These are phyloP conservation scores for Colletotrichum tanaceti DNA, from an alignment of 2,329 filamentous ascomycete genomes.

Conservation along the genomic window DNA sequence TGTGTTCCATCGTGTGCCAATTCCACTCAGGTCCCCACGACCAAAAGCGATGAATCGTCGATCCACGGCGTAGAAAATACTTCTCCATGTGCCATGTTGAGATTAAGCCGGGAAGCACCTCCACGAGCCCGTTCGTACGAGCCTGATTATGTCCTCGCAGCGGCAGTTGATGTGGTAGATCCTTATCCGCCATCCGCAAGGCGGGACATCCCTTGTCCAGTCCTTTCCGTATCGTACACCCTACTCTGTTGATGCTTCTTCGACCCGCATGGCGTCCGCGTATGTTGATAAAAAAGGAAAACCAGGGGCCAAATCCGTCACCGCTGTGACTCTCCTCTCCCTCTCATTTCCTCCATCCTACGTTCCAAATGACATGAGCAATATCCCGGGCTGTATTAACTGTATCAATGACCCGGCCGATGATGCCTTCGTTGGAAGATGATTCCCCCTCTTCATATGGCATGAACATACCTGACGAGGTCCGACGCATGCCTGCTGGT, in stretches of 20 bases:
- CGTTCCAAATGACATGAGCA: constrained; percentile 78
- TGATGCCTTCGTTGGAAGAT: constrained; percentile 70
- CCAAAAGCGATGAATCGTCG: constrained; percentile 17
- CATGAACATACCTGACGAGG: constrained; percentile 91
- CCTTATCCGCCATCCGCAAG: background rate
- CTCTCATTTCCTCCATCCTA: constrained; percentile 69
- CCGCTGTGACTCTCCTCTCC: background rate
- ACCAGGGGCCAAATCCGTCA: constrained; percentile 7
- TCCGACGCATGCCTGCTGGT: constrained; percentile 76
- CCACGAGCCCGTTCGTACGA: background rate
- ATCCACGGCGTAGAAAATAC: constrained; percentile 28
- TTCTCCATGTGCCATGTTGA: constrained; percentile 8
- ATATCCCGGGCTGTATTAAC: constrained; percentile 79
- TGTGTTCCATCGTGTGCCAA: constrained; percentile 14
- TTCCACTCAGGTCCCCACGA: constrained; percentile 9
- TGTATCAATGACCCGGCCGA: constrained; percentile 85
- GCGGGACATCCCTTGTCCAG: background rate
- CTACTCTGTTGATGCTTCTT: constrained; percentile 9
- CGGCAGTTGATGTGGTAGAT: background rate
- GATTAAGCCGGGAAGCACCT: constrained; percentile 14
- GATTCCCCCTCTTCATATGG: constrained; percentile 81
- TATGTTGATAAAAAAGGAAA: constrained; percentile 1
- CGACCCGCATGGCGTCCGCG: constrained; percentile 18
- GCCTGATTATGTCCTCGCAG: constrained; percentile 23
- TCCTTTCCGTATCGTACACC: constrained; percentile 32